Base-by-base conservation (phyloP, 371 early-diverging fungal genomes). In the Mortierella sp. region DNA sequence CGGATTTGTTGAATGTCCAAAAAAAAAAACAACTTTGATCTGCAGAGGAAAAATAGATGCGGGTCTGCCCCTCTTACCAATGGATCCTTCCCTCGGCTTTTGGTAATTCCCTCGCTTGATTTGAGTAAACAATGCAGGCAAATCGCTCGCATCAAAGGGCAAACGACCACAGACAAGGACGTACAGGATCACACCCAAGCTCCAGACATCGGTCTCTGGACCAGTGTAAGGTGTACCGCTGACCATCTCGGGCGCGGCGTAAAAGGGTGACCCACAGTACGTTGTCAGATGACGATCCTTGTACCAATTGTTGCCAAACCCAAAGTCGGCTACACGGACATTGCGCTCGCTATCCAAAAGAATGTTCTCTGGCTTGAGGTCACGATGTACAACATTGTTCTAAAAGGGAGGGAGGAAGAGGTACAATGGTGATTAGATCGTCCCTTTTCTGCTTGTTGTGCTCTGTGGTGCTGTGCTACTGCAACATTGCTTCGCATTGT, bases 191-290 rank as follows among this genome's bases (percentile, higher is more conserved):
- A 92, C 91, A 9, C 96, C 96, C 70, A 89, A 78, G 46, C 87
- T 87, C 93, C 93, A 93, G 46, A 93, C 79, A 72, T 94, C 94
- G 3, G 88, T 89, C 45, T 91, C 90, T 13, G 93, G 92, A 0
- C 92, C 95, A 28, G 70, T 76, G 60, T 94, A 93, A 7, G 85
- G 84, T 13, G 89, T 87, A 9, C 91, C 91, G 8, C 86, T 84
- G 9, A 93, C 90, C 85, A 93, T 89, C 71, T 92, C 91, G 0
- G 95, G 95, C 1, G 95, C 94, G 12, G 96, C 96, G 70, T 95
- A 96, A 71, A 95, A 95, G 0, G 94, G 90, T 42, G 93, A 93
- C 0, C 98, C 98, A 64, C 98, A 99, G 78, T 95, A 98, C 1
- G 98, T 99, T 45, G 89, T 90, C 47, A 98, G 81, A 50, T 91